Evolutionary conservation across 2,329 filamentous ascomycete species (phyloP), one percentile per base, ranked within the genome.

Genomic region (Torrubiellomyces zombiae): DNA sequence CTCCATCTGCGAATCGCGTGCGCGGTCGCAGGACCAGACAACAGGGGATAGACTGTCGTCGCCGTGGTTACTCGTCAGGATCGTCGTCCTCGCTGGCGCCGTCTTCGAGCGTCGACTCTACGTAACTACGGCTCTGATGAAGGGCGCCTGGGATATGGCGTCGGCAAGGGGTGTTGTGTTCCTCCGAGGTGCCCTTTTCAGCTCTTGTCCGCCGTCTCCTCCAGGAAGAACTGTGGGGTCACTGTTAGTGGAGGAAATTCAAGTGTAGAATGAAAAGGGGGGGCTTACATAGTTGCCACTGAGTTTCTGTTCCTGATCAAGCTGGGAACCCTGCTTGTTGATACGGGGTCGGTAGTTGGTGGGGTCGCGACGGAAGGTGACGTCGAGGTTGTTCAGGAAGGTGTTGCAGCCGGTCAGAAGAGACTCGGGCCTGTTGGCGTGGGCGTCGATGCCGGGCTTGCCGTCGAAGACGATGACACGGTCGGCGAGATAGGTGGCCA

Each of bases 381-480:
- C 89, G 43, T 98, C 82, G 34, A 98, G 63, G 55, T 83, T 94
- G 69, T 92, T 81, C 51, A 98, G 57, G 68, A 98, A 98, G 32
- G 65, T 69, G 65, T 98, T 98, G 70, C 89, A 98, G 31, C 89
- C 85, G 20, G 82, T 92, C 41, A 95, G 68, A 27, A 98, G 67
- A 21, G 80, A 91, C 58, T 98, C 82, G 18, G 91, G 89, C 25
- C 64, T 63, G 53, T 93, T 93, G 38, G 89, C 91, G 38, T 75
- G 81, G 27, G 89, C 70, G 39, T 92, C 64, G 39, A 92, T 67
- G 45, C 85, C 89, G 24, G 91, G 89, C 58, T 91, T 49, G 40
- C 91, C 89, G 47, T 95, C 89, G 45, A 98, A 98, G 45, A 98
- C 89, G 45, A 98, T 98, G 52, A 98, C 89, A 38, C 89, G 80